These are phyloP conservation scores for Baorangia bicolor DNA, from an alignment of 768 basidiomycete genomes.

Conservation along the genomic window DNA sequence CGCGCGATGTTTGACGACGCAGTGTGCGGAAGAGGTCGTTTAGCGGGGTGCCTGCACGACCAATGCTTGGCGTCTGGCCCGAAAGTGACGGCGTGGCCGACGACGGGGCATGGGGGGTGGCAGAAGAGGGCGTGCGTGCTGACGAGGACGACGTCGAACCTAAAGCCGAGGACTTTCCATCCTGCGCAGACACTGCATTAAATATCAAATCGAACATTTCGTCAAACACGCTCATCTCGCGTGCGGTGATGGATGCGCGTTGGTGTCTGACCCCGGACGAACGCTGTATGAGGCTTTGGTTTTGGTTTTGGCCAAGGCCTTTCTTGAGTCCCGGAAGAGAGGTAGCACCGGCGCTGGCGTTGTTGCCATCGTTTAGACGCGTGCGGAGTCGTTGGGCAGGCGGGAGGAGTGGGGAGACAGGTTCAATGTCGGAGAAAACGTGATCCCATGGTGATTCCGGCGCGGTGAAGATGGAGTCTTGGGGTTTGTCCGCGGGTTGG, in stretches of 20 bases:
- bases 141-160: conserved; percentile 1
- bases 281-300: conserved; percentile 6
- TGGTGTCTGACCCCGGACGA: conserved; percentile 23
- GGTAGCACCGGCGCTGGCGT: background rate
- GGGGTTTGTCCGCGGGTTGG: background rate
- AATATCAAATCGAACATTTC: conserved; percentile 77
- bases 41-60: conserved; percentile 22
- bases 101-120: background rate
- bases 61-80: conserved; percentile 18
- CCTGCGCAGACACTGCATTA: conserved; percentile 44
- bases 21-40: conserved; percentile 57
- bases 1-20: conserved; percentile 47
- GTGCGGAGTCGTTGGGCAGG: conserved; percentile 13
- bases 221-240: conserved; percentile 64
- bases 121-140: background rate
- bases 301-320: background rate
- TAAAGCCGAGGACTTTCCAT: conserved; percentile 1
- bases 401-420: conserved; percentile 27
- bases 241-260: conserved; percentile 64
- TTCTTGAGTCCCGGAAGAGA: background rate
- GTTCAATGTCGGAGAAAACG: conserved; percentile 48
- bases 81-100: background rate
- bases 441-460: conserved; percentile 49
- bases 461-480: conserved; percentile 36
- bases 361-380: conserved; percentile 2